phyloP scores from a whole-genome alignment of 148 eudicot genomes.

The Dysphania ambrosioides region DNA sequence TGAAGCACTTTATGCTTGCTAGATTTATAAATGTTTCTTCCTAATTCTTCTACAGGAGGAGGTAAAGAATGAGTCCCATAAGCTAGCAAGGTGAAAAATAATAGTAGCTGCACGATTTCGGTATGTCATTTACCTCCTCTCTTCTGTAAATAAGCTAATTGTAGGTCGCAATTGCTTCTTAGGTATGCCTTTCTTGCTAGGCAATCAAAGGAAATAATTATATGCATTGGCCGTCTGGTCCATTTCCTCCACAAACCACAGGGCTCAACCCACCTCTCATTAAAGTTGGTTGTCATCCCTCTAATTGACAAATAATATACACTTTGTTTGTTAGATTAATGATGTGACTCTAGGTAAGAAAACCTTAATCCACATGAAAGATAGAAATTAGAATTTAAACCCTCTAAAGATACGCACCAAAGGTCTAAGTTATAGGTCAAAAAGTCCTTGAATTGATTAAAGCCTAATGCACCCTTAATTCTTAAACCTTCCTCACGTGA shows the following conservation, averaged over 20 bases:
- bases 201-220: neutral
- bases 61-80: conserved; percentile 45
- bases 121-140: conserved; percentile 81
- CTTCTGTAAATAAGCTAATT: conserved; percentile 76
- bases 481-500: too few relatives aligned
- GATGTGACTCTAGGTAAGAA: too few relatives aligned
- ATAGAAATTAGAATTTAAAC: too few relatives aligned
- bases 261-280: neutral
- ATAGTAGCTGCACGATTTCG: conserved; percentile 80
- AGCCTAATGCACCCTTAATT: too few relatives aligned
- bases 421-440: too few relatives aligned
- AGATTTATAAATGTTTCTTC: conserved; percentile 7
- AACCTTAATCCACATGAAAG: too few relatives aligned
- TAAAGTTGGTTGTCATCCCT: neutral
- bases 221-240: neutral
- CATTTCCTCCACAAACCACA: neutral
- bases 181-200: conserved; percentile 45
- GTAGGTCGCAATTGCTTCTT: conserved; percentile 98
- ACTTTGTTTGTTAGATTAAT: too few relatives aligned
- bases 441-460: too few relatives aligned
- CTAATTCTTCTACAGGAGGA: conserved; percentile 49
- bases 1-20: neutral
- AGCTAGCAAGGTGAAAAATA: conserved; percentile 57
- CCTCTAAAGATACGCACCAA: too few relatives aligned
- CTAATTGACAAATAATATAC: too few relatives aligned